phyloP scores from a whole-genome alignment of 1,139 yeast genomes.

The Magnusiomyces sp. region DNA sequence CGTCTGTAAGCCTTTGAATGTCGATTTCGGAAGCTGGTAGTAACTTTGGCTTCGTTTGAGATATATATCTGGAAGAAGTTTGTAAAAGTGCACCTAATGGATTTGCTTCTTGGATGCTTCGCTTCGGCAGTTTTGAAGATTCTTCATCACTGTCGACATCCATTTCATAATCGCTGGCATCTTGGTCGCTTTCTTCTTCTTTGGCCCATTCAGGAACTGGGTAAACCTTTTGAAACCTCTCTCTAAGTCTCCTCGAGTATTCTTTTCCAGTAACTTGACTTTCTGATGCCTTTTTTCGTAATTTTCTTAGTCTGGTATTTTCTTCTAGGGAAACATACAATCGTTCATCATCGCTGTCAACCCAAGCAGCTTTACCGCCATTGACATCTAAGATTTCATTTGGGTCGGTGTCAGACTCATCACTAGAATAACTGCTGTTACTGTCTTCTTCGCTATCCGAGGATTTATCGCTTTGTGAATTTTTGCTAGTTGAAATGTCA shows the following conservation, averaged over 20 bases:
- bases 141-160: slow-evolving; percentile 33
- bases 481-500: slow-evolving; percentile 22
- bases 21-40: slow-evolving; percentile 67
- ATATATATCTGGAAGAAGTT: slow-evolving; percentile 48
- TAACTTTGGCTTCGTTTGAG: slow-evolving; percentile 40
- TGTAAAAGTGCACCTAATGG: slow-evolving; percentile 51
- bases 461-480: slow-evolving; percentile 28
- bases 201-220: slow-evolving; percentile 84
- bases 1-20: slow-evolving; percentile 76
- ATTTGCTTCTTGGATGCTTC: slow-evolving; percentile 23
- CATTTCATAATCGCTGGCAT: slow-evolving; percentile 25
- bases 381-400: slow-evolving; percentile 28
- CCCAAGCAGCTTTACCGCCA: slow-evolving; percentile 61
- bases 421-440: slow-evolving; percentile 30
- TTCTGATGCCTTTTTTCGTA: slow-evolving; percentile 59
- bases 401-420: slow-evolving; percentile 27
- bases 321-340: slow-evolving; percentile 51
- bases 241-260: slow-evolving; percentile 63
- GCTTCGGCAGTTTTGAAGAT: slow-evolving; percentile 19
- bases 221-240: slow-evolving; percentile 79
- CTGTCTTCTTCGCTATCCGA: slow-evolving; percentile 24
- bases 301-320: slow-evolving; percentile 58
- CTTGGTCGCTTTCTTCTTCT: slow-evolving; percentile 21
- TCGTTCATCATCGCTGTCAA: slow-evolving; percentile 84
- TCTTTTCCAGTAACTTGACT: slow-evolving; percentile 51